Base-by-base conservation (phyloP, 2,329 filamentous ascomycete species). In the Apiospora marii region DNA sequence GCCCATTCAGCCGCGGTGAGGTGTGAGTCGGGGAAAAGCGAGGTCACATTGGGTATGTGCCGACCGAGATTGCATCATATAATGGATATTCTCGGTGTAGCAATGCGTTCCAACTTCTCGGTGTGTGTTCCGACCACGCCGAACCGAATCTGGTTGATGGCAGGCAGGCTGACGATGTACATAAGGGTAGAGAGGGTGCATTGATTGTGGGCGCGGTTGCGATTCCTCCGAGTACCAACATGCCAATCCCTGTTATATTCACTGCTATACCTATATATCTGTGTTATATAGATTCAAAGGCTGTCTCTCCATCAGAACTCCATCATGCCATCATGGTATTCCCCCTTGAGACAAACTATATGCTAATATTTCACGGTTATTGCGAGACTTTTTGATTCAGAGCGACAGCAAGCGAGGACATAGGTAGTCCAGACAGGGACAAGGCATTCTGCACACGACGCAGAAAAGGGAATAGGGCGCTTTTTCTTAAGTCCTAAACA, bases 381-480 rank as follows among this genome's bases (percentile, higher is more conserved):
- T 14, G 14, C 53, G 16, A 61, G 13, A 51, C 22, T n/a, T 49
- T n/a, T 14, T 58, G 4, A 8, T 58, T 44, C 43, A 16, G 3
- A 22, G 46, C 19, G 46, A 49, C 19, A 61, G 53, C 53, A 61
- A 61, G 53, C 53, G 53, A 61, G 30, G 30, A 12, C 14, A 37
- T 22, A 13, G 4, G 34, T 4, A 10, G 37, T 6, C 37, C 5
- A 37, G 51, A 37, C 58, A 64, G 4, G 58, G 58, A 64, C 58
- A 64, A 64, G 58, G 58, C 34, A 24, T 64, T 6, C 30, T 64
- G 58, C 58, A 64, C 58, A 3, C 10, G 4, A 22, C 16, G 22
- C 58, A 64, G 58, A 64, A 64, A 64, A 41, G 58, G 58, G 58
- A 34, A 64, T 41, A 64, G 58, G 58, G 34, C 58, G 34, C 8